Evolutionary conservation across 345 rosid genomes (phyloP), one percentile per base, ranked within the genome.

Genomic region (Brassica rapa): DNA sequence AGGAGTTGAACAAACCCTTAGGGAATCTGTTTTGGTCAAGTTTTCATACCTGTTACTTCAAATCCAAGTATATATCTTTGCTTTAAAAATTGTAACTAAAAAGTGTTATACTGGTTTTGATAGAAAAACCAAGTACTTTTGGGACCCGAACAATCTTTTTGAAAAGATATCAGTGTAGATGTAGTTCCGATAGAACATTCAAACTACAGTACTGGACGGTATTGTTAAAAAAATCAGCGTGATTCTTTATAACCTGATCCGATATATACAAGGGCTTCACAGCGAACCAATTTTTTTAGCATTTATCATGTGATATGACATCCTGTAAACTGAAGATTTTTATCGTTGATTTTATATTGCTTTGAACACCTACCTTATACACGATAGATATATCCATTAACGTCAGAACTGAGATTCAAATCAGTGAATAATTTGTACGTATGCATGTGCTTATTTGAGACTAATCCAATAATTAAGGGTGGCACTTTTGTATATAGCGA

Each of bases 21-120:
- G 62, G 49, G 82, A 62, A 80, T 74, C 62, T 80, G 23, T 62
- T 80, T 55, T 69, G 53, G 79, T 80, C 82, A 80, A 62, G 55
- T 14, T 74, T 80, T 80, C 79, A 80, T 74, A 80, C 75, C 39
- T 74, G 79, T 62, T 79, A 66, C 64, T 66, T 66, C 32, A 55
- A 70, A 53, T 16, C 29, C 10, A 46, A 68, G 69, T 61, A 30
- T 68, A 15, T 30, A 12, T 10, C 7, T 39, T 66, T 29, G 1
- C n/a, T 56, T 25, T 29, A 1, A 15, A 6, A 56, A 21, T 21
- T 57, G 0, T 23, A 41, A 9, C 32, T 16, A 49, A 14, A 49
- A 5, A 5, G 56, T 5, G 19, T 57, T 23, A 3, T 59, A 68
- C 59, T 3, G 56, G 12, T 53, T 66, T 51, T 32, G 37, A 30